A percentile compares a stretch with the other conserved stretches of the same genome.
phyloP scores from a whole-genome alignment of 2,329 filamentous ascomycete species.

The Venturia effusa region DNA sequence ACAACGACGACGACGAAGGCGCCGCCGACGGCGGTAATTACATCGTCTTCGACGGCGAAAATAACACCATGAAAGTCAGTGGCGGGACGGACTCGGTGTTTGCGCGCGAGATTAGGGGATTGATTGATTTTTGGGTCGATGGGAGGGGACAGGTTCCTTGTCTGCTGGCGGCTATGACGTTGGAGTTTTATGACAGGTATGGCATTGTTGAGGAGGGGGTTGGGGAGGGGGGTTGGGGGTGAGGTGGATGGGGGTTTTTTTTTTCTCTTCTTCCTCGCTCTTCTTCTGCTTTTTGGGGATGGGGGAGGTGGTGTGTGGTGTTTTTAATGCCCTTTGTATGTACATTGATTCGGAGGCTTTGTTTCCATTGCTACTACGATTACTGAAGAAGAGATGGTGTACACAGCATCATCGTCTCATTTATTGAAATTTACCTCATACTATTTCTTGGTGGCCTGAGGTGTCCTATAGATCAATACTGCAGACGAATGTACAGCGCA shows the following conservation, averaged over 20 bases:
- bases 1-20: constrained; percentile 44
- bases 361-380: too few relatives aligned
- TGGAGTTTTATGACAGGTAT: constrained; percentile 75
- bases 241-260: background rate
- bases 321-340: too few relatives aligned
- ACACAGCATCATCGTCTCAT: too few relatives aligned
- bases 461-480: too few relatives aligned
- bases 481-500: too few relatives aligned
- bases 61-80: constrained; percentile 94
- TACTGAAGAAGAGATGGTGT: too few relatives aligned
- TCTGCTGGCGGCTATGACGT: constrained; percentile 78
- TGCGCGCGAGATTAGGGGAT: constrained; percentile 69
- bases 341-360: too few relatives aligned
- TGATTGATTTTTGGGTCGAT: constrained; percentile 93
- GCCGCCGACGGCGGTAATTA: constrained; percentile 50
- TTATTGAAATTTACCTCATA: too few relatives aligned
- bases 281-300: too few relatives aligned
- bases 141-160: constrained; percentile 89
- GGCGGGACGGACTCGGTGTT: constrained; percentile 82
- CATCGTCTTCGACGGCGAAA: constrained; percentile 81
- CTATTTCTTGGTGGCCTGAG: too few relatives aligned
- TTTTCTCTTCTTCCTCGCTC: too few relatives aligned
- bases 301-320: too few relatives aligned
- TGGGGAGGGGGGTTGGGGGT: background rate
- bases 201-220: constrained; percentile 5